Conservation (phyloP, 164 flowering plant genomes). For the Magnolia kwangsiensis region DNA sequence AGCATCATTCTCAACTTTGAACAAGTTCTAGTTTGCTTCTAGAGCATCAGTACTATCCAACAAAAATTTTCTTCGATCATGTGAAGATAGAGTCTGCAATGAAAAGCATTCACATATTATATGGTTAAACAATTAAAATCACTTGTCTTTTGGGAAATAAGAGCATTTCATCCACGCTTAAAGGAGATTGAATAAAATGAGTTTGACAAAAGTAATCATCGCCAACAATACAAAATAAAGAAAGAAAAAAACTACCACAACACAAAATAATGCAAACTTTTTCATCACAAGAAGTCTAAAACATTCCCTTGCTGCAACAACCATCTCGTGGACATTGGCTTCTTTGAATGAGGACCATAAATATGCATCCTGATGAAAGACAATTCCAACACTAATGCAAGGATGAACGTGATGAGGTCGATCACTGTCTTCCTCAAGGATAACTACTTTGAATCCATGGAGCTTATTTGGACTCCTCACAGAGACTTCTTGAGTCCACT, state of each 20-base stretch:
- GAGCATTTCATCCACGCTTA: background rate
- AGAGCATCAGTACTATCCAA: conserved; percentile 79
- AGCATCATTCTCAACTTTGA: conserved; percentile 72
- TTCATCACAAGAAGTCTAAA: conserved; percentile 34
- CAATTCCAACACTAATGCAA: conserved; percentile 51
- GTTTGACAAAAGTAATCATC: background rate
- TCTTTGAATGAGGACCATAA: conserved; percentile 50
- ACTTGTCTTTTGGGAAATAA: background rate
- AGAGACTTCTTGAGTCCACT: too few relatives aligned
- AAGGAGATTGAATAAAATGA: background rate
- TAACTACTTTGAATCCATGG: too few relatives aligned
- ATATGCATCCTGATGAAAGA: conserved; percentile 86
- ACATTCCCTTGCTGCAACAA: conserved; percentile 92
- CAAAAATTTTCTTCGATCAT: conserved; percentile 66
- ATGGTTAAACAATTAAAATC: background rate
- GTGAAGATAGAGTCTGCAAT: conserved; percentile 63
- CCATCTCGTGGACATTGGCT: conserved; percentile 71
- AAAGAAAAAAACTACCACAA: background rate
- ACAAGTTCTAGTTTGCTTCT: conserved; percentile 66
- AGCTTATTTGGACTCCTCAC: too few relatives aligned
- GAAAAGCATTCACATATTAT: conserved; percentile 4
- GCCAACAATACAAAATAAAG: background rate
- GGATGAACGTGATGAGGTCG: too few relatives aligned
- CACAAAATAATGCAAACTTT: background rate
- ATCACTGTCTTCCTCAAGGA: too few relatives aligned